Base-by-base conservation (phyloP, 306 rosid species). In the Malus domestica region DNA sequence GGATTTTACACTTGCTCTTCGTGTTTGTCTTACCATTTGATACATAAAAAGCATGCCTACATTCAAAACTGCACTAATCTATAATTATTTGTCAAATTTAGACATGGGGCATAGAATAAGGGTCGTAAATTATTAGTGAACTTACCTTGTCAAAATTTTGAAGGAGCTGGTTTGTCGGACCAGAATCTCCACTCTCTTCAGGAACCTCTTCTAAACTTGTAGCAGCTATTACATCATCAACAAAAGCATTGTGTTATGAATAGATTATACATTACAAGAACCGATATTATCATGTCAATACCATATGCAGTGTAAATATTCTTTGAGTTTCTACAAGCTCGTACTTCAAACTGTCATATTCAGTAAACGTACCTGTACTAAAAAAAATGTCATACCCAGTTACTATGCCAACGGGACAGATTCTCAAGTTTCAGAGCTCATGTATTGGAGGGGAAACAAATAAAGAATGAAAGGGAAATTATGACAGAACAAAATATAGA, bases 121-220 rank as follows among this genome's bases (percentile, higher is more conserved):
- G 22, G n/a, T 6, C 14, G 3, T 61, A 55, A 60, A 76, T 59
- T 38, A 51, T 54, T 18, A 19, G 58, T 33, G 55, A 81, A 76
- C 87, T 70, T 75, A 90, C 97, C 89, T 91, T 96, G 1, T 86
- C 73, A 52, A 87, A 68, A 55, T 84, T 87, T 51, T 90, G 90
- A 84, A 87, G 60, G 16, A 80, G 83, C 45, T 80, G 70, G 73
- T 85, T 84, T 77, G 84, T 78, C 69, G 63, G 76, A 65, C 82
- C 83, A 66, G 90, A 82, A 76, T 79, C 61, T 71, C 82, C 52
- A 58, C 29, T 79, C 82, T 85, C 94, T 84, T 89, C 82, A 66
- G 86, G 76, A 63, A 32, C 85, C 60, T 80, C 79, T 80, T 80
- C 92, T 52, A 77, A 68, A 74, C 73, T 86, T 74, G 80, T 62